Conservation (phyloP, 495 filamentous ascomycete species). For the Hyaloscypha variabilis region DNA sequence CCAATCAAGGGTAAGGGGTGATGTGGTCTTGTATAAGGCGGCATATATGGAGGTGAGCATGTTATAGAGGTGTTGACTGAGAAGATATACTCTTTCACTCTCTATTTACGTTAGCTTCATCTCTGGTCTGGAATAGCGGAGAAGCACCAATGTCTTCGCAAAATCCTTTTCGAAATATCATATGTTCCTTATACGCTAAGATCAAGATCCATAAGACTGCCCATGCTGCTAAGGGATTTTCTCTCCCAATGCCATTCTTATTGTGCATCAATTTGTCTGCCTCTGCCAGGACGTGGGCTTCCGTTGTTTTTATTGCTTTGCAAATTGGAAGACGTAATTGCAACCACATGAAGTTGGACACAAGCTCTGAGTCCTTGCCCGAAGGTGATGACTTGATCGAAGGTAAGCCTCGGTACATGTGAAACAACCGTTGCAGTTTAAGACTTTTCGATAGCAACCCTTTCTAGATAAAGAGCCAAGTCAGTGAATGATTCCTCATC, state of each 20-base stretch:
- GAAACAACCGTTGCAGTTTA: neutral
- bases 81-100: neutral
- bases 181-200: slow-evolving; percentile 1
- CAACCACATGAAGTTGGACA: neutral
- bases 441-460: neutral
- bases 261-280: neutral
- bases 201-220: neutral
- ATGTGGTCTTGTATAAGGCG: slow-evolving; percentile 8
- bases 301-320: neutral
- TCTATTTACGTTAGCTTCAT: neutral
- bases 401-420: neutral
- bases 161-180: slow-evolving; percentile 7
- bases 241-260: neutral
- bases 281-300: neutral
- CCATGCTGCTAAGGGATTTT: slow-evolving; percentile 1
- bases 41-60: slow-evolving; percentile 8
- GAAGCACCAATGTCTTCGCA: no score
- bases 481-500: neutral
- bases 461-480: neutral
- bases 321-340: neutral
- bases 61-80: slow-evolving; percentile 2
- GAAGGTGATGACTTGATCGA: neutral
- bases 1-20: slow-evolving; percentile 9
- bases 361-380: neutral
- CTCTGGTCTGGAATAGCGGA: no score